Percentiles rank a stretch among this genome's conserved stretches.
Evolutionary conservation across 495 filamentous ascomycete species (phyloP).

Genomic region (Aspergillus sclerotiicarbonarius): DNA sequence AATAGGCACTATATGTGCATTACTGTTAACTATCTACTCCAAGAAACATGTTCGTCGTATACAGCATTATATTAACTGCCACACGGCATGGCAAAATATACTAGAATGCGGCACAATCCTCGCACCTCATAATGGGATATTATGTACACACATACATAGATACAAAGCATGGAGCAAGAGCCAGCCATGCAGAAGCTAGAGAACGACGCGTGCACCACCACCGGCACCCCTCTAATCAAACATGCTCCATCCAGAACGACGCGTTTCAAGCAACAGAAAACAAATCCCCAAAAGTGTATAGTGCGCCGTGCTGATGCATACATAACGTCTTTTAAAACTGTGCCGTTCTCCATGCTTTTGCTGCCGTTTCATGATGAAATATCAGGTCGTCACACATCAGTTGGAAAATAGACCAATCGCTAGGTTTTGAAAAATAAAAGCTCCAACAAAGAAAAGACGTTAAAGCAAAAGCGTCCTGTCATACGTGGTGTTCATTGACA

Average conservation of each 20-base stretch:
- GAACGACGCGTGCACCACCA: slow-evolving; percentile 1
- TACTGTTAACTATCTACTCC: no score
- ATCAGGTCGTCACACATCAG: slow-evolving; percentile 19
- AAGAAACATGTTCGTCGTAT: no score
- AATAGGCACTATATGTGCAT: no score
- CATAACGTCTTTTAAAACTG: slow-evolving; percentile 9
- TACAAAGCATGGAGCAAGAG: slow-evolving; percentile 7
- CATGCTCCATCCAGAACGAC: background rate
- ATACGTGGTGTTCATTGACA: background rate
- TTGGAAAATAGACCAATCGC: slow-evolving; percentile 4
- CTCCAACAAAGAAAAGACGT: slow-evolving; percentile 4
- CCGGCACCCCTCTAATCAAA: slow-evolving; percentile 1
- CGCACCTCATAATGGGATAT: background rate
- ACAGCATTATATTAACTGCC: no score
- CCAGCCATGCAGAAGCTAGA: background rate
- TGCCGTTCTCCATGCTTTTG: slow-evolving; percentile 13
- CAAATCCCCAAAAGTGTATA: slow-evolving; percentile 12
- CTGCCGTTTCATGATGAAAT: slow-evolving; percentile 13
- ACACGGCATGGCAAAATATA: no score
- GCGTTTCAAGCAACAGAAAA: background rate
- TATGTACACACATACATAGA: slow-evolving; percentile 15
- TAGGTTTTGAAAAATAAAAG: background rate
- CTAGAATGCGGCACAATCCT: background rate
- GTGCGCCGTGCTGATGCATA: slow-evolving; percentile 21
- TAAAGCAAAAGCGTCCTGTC: slow-evolving; percentile 2